Percentiles rank a stretch among this genome's conserved stretches.
Evolutionary conservation across 108 stramenopile species (phyloP).

Genomic region (Fragilariopsis cylindrus): DNA sequence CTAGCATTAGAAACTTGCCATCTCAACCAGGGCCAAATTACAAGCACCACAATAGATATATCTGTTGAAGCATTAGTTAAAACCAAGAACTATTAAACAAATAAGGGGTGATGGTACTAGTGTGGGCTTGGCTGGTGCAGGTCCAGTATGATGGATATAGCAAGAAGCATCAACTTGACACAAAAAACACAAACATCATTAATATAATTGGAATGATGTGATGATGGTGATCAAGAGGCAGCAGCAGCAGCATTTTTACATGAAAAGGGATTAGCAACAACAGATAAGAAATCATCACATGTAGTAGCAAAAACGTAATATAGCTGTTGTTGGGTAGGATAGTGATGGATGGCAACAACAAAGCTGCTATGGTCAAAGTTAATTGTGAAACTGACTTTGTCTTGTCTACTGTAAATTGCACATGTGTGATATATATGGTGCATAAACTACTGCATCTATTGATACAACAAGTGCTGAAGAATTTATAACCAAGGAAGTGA

Average conservation of each 20-base stretch:
- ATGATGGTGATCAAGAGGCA: constrained; percentile 75
- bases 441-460: background rate
- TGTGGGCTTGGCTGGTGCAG: constrained; percentile 16
- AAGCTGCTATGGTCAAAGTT: constrained; percentile 80
- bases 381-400: constrained; percentile 93
- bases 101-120: constrained; percentile 30
- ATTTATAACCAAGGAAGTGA: too few species aligned
- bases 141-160: constrained; percentile 13
- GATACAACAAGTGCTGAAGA: too few species aligned
- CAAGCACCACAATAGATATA: background rate
- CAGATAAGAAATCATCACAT: constrained; percentile 82
- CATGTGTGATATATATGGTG: constrained; percentile 21
- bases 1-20: too few species aligned
- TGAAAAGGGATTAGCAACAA: constrained; percentile 77
- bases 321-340: constrained; percentile 35
- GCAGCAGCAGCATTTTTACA: constrained; percentile 75
- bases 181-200: constrained; percentile 29
- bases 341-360: constrained; percentile 36
- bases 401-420: too few species aligned
- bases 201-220: constrained; percentile 82
- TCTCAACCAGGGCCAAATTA: background rate
- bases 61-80: background rate
- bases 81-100: background rate
- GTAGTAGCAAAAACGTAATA: constrained; percentile 77
- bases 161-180: constrained; percentile 72